Evolutionary conservation across 768 basidiomycete genomes (phyloP).

Genomic region (Boletus reticulatus): DNA sequence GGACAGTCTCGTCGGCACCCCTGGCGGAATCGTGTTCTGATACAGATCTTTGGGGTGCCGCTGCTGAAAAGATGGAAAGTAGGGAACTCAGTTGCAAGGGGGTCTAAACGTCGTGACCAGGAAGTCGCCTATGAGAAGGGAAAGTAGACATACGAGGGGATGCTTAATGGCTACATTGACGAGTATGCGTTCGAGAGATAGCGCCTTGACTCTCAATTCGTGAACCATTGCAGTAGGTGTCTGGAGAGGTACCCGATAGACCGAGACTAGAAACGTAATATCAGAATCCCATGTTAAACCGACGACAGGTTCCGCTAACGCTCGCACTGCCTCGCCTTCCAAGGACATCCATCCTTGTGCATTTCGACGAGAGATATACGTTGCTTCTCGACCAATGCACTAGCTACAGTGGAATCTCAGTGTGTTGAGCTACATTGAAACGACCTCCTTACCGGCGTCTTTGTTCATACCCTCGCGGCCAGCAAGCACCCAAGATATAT

Average conservation of each 20-base stretch:
- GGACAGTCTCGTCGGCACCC: conserved; percentile 19
- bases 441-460: conserved; percentile 68
- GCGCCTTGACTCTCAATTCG: conserved; percentile 57
- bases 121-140: neutral
- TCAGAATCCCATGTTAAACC: neutral
- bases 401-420: conserved; percentile 44
- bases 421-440: conserved; percentile 11
- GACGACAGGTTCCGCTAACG: conserved; percentile 40
- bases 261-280: conserved; percentile 43
- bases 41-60: conserved; percentile 25
- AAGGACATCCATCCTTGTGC: conserved; percentile 83
- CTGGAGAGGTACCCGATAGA: conserved; percentile 73
- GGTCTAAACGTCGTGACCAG: conserved; percentile 42
- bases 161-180: conserved; percentile 61
- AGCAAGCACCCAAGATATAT: conserved; percentile 70
- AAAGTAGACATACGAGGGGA: conserved; percentile 55
- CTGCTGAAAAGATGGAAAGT: conserved; percentile 40
- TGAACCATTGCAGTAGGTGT: conserved; percentile 61
- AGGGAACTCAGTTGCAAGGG: conserved; percentile 55
- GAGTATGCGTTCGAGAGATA: conserved; percentile 50
- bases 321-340: conserved; percentile 80
- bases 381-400: conserved; percentile 73
- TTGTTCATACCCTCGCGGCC: conserved; percentile 67
- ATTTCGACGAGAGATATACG: conserved; percentile 57
- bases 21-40: conserved; percentile 25